Evolutionary conservation across 345 rosid species (phyloP).

Genomic region (Microthlaspi erraticum): DNA sequence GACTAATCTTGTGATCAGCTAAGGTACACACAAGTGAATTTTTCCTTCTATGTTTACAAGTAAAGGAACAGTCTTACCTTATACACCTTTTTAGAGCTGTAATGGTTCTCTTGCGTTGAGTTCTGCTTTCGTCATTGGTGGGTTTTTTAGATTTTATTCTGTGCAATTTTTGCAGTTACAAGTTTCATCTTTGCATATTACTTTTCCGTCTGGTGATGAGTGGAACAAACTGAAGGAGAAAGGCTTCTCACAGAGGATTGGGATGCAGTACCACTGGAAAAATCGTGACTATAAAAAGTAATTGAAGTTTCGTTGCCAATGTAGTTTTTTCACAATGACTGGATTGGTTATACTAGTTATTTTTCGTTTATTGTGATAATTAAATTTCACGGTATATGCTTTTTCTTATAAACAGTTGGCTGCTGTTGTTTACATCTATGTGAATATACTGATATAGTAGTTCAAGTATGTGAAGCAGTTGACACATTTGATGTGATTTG

Average conservation of each 20-base stretch:
- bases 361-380: background rate
- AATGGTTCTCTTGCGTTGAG: background rate
- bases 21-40: background rate
- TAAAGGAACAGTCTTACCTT: background rate
- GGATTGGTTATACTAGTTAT: background rate
- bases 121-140: slow-evolving; percentile 12
- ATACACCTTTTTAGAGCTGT: slow-evolving; percentile 7
- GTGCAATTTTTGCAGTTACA: slow-evolving; percentile 56
- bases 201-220: slow-evolving; percentile 82
- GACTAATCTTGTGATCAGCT: slow-evolving; percentile 7
- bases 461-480: background rate
- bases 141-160: slow-evolving; percentile 18
- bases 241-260: slow-evolving; percentile 84
- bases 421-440: slow-evolving; percentile 3
- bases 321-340: too few species aligned
- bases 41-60: too few species aligned
- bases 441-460: background rate
- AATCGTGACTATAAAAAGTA: slow-evolving; percentile 82
- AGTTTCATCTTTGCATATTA: slow-evolving; percentile 84
- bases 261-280: slow-evolving; percentile 97
- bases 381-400: too few species aligned
- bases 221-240: slow-evolving; percentile 68
- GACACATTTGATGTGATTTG: background rate
- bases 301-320: slow-evolving; percentile 30
- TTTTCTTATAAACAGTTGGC: too few species aligned